Evolutionary conservation across 2,329 filamentous ascomycete species (phyloP).

Genomic region (Ophiostoma triangulosporum): DNA sequence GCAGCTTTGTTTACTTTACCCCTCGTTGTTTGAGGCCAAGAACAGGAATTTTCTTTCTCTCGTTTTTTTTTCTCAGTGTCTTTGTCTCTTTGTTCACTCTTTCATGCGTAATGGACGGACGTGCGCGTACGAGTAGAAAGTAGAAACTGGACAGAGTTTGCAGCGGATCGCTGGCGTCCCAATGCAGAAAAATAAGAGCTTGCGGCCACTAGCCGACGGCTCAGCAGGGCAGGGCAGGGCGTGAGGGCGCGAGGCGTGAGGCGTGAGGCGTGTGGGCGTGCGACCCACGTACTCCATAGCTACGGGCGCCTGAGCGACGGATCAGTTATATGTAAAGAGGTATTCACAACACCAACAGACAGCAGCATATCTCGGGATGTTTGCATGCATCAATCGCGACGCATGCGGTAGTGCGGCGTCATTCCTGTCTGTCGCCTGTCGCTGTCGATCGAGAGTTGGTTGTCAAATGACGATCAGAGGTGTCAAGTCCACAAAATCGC

Average conservation of each 20-base stretch:
- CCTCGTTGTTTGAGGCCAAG: background rate
- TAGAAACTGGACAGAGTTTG: background rate
- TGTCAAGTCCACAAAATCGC: too few species aligned
- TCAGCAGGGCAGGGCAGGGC: background rate
- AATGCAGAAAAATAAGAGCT: background rate
- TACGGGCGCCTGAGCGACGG: slow-evolving; percentile 4
- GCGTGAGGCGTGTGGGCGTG: background rate
- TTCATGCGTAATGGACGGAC: background rate
- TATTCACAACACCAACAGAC: too few species aligned
- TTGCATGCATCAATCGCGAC: background rate
- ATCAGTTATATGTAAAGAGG: too few species aligned
- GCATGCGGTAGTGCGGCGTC: too few species aligned
- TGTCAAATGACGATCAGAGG: too few species aligned
- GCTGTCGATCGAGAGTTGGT: too few species aligned
- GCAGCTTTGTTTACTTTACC: background rate
- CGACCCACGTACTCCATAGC: slow-evolving; percentile 4
- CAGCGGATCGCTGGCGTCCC: background rate
- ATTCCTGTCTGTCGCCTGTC: too few species aligned
- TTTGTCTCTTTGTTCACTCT: background rate
- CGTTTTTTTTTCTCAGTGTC: background rate
- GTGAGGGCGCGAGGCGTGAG: background rate
- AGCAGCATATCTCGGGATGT: too few species aligned
- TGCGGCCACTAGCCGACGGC: background rate
- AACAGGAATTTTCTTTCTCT: background rate
- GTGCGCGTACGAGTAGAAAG: background rate